A percentile compares a stretch with the other conserved stretches of the same genome.
These are phyloP conservation scores for Salix caprea DNA, from an alignment of 345 rosid species.

Conservation along the genomic window DNA sequence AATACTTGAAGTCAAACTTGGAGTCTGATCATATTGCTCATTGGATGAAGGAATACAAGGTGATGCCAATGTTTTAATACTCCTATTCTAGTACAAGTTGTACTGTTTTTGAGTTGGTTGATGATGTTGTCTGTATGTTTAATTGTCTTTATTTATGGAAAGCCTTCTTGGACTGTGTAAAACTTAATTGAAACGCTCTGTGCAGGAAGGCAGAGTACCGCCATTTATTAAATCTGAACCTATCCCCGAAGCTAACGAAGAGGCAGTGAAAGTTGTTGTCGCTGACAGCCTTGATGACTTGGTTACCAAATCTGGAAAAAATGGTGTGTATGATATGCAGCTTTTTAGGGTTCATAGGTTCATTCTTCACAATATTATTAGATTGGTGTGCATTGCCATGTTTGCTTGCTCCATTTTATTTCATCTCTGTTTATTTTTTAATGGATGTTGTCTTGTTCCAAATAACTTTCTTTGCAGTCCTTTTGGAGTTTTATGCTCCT, in stretches of 20 bases:
- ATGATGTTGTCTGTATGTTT: background rate
- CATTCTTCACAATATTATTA: background rate
- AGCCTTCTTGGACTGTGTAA: background rate
- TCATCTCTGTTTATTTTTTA: background rate
- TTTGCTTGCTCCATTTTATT: background rate
- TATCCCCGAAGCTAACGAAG: slow-evolving; percentile 73
- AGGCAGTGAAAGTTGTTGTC: slow-evolving; percentile 89
- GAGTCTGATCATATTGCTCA: slow-evolving; percentile 63
- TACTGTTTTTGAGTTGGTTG: background rate
- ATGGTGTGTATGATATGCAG: slow-evolving; percentile 40
- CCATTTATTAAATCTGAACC: slow-evolving; percentile 77
- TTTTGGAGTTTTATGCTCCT: slow-evolving; percentile 91
- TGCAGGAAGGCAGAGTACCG: slow-evolving; percentile 80
- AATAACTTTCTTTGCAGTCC: slow-evolving; percentile 43
- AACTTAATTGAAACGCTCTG: background rate
- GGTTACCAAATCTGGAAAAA: slow-evolving; percentile 77
- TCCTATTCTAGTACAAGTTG: background rate
- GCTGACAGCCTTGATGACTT: slow-evolving; percentile 77
- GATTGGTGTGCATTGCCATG: background rate
- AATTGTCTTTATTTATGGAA: background rate
- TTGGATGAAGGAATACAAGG: slow-evolving; percentile 88
- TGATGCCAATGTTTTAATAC: slow-evolving; percentile 7
- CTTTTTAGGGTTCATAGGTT: background rate
- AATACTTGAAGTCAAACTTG: slow-evolving; percentile 69
- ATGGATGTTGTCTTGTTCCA: no score